A percentile compares a stretch with the other conserved stretches of the same genome.
These are phyloP conservation scores for Dinochytrium kinnereticum DNA, from an alignment of 371 early-diverging fungal genomes.

Conservation along the genomic window DNA sequence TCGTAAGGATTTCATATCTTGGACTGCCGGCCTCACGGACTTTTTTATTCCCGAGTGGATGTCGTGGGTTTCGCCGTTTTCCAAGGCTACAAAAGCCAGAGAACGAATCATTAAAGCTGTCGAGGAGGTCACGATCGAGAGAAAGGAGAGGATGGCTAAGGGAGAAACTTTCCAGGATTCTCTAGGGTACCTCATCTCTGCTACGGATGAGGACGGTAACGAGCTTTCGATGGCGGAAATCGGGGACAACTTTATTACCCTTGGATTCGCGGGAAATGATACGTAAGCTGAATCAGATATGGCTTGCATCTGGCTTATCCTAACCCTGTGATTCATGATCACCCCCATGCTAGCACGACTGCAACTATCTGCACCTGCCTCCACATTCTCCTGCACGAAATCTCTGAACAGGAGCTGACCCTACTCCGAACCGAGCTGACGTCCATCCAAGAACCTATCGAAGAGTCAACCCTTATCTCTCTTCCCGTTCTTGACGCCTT, in stretches of 20 bases:
- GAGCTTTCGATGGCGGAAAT: conserved; percentile 18
- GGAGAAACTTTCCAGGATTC: conserved; percentile 2
- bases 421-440: not conserved
- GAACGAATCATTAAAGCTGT: not conserved
- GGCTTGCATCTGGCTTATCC: too few relatives aligned
- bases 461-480: not conserved
- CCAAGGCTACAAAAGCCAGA: conserved; percentile 9
- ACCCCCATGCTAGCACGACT: too few relatives aligned
- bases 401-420: not conserved
- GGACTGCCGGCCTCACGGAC: conserved; percentile 17
- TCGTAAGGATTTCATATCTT: not conserved
- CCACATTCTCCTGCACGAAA: conserved; percentile 13
- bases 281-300: not conserved
- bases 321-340: too few relatives aligned
- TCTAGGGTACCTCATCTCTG: conserved; percentile 13
- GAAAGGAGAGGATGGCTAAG: not conserved
- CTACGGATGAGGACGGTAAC: conserved; percentile 5
- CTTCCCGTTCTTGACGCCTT: conserved; percentile 30
- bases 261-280: conserved; percentile 23
- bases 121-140: not conserved
- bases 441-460: not conserved
- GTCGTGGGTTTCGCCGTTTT: conserved; percentile 12
- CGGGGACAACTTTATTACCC: conserved; percentile 15
- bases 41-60: conserved; percentile 21
- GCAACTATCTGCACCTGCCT: conserved; percentile 12